A percentile compares a stretch with the other conserved stretches of the same genome.
Conservation (phyloP, 2,329 filamentous ascomycete species). For the Cladobotryum mycophilum region DNA sequence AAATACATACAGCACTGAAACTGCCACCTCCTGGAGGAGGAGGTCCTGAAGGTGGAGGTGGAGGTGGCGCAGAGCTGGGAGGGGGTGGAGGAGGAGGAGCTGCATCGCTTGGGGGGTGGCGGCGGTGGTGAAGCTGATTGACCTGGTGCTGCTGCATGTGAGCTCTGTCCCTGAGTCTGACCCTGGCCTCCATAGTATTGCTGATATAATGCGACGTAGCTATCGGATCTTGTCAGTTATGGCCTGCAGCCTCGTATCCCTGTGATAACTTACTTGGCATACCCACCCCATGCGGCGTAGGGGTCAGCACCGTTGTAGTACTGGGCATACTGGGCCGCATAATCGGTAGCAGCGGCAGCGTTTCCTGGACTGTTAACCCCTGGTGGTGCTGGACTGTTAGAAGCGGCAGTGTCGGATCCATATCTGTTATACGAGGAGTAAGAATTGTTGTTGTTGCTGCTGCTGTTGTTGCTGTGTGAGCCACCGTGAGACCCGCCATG, state of each 20-base stretch:
- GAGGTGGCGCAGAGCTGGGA: slow-evolving; percentile 50
- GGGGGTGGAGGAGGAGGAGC: slow-evolving; percentile 59
- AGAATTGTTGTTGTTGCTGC: slow-evolving; percentile 24
- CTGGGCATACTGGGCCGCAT: slow-evolving; percentile 75
- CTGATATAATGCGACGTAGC: slow-evolving; percentile 66
- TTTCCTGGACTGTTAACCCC: slow-evolving; percentile 22
- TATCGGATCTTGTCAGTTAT: slow-evolving; percentile 18
- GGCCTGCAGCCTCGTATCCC: neutral
- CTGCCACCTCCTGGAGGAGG: slow-evolving; percentile 39
- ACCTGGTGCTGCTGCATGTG: slow-evolving; percentile 39
- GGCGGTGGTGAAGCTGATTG: slow-evolving; percentile 46
- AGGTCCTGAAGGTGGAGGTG: slow-evolving; percentile 41
- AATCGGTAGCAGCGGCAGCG: slow-evolving; percentile 44
- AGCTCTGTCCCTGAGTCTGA: slow-evolving; percentile 39
- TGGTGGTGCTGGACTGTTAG: slow-evolving; percentile 32
- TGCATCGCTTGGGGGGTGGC: slow-evolving; percentile 52
- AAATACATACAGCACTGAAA: slow-evolving; percentile 57
- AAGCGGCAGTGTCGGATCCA: slow-evolving; percentile 22
- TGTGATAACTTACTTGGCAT: slow-evolving; percentile 54
- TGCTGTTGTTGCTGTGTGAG: slow-evolving; percentile 24
- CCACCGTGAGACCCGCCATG: slow-evolving; percentile 24
- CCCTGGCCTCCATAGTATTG: slow-evolving; percentile 54
- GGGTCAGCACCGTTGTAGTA: slow-evolving; percentile 74
- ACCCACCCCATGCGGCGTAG: slow-evolving; percentile 87
- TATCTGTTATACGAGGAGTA: slow-evolving; percentile 25